Evolutionary conservation across 768 basidiomycete genomes (phyloP).

Genomic region (Leccinum truebloodii): DNA sequence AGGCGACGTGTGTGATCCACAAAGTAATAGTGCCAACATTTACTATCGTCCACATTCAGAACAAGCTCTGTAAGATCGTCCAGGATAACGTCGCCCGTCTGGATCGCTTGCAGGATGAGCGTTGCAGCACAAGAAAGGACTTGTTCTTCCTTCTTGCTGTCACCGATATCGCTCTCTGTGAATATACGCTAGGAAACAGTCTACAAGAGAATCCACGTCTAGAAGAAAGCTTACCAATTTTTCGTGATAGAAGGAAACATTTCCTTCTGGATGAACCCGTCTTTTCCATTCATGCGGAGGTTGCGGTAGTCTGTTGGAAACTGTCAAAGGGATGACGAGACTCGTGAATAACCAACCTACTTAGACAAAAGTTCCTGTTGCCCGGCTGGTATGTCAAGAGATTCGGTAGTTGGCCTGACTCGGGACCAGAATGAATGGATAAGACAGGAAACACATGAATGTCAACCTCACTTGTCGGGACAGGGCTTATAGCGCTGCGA

Average conservation of each 20-base stretch:
- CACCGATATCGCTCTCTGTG: constrained; percentile 13
- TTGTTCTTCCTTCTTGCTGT: not conserved
- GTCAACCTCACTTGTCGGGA: constrained; percentile 1
- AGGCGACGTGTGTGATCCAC: constrained; percentile 18
- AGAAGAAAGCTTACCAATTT: constrained; percentile 7
- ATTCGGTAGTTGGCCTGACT: not conserved
- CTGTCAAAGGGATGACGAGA: not conserved
- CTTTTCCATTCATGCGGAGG: constrained; percentile 8
- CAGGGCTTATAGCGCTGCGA: constrained; percentile 14
- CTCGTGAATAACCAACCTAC: constrained; percentile 1
- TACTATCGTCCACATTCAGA: constrained; percentile 5
- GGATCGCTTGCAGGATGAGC: constrained; percentile 9
- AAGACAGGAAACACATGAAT: too few relatives aligned
- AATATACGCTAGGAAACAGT: constrained; percentile 15
- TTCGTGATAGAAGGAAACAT: constrained; percentile 12
- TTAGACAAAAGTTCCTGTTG: constrained; percentile 6
- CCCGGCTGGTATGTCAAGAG: constrained; percentile 7
- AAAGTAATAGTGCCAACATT: constrained; percentile 16
- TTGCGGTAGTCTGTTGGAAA: not conserved
- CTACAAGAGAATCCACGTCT: not conserved
- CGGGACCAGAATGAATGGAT: not conserved
- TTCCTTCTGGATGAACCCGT: constrained; percentile 16
- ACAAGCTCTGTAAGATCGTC: constrained; percentile 16
- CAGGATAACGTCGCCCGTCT: not conserved
- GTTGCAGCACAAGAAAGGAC: constrained; percentile 3